phyloP scores from a whole-genome alignment of 176 grass and related monocot genomes.

The barley (Hordeum vulgare) region DNA sequence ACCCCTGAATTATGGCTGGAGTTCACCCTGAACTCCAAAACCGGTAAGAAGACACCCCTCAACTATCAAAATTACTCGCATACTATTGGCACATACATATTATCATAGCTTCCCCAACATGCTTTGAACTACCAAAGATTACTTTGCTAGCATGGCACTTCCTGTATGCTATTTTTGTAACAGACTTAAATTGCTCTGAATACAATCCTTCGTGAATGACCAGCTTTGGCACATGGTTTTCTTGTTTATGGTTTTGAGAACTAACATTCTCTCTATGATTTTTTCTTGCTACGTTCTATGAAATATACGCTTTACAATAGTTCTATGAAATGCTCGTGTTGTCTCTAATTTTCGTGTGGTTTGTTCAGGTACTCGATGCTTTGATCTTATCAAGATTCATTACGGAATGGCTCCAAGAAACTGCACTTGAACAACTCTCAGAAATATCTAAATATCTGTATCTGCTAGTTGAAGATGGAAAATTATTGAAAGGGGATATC shows the following conservation, averaged over 20 bases:
- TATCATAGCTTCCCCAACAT: background rate
- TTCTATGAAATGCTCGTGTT: conserved; percentile 20
- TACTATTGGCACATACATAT: background rate
- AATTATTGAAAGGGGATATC: conserved; percentile 52
- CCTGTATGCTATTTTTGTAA: background rate
- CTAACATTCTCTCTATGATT: background rate
- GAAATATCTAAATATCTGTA: conserved; percentile 60
- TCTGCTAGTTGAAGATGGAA: conserved; percentile 35
- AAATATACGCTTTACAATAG: background rate
- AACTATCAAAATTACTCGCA: background rate
- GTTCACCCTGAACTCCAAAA: background rate
- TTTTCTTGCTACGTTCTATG: background rate
- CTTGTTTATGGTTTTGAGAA: conserved; percentile 1
- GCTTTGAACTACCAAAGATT: background rate
- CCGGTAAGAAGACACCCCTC: background rate
- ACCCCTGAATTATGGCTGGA: background rate
- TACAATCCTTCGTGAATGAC: background rate
- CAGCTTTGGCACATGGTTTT: background rate
- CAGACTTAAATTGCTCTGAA: background rate
- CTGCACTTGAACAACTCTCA: conserved; percentile 68
- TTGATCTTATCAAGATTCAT: conserved; percentile 49
- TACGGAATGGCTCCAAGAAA: conserved; percentile 81
- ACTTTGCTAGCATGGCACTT: background rate
- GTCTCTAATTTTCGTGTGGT: conserved; percentile 2
- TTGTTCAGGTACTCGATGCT: conserved; percentile 61